These are phyloP conservation scores for Ophiosphaerella herpotricha DNA, from an alignment of 2,329 filamentous ascomycete species.

Conservation along the genomic window DNA sequence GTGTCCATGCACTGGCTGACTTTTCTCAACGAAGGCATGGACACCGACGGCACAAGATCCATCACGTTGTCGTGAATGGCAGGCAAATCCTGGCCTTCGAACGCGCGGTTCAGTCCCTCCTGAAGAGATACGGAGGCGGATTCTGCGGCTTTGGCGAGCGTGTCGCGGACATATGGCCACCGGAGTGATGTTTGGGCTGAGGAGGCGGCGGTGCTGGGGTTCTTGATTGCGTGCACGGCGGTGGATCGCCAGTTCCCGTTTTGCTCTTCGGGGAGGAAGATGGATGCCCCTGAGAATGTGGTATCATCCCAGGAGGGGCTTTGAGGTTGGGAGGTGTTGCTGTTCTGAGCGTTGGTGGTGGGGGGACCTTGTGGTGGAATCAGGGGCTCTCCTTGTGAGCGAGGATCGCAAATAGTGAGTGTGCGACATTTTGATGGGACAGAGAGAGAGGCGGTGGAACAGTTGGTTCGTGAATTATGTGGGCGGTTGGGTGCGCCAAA, in stretches of 20 bases:
- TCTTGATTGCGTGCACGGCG: background rate
- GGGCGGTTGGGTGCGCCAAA: too few species aligned
- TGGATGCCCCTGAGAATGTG: too few species aligned
- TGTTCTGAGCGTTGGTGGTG: too few species aligned
- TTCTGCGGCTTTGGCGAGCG: background rate
- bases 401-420: too few species aligned
- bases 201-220: background rate
- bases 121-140: background rate
- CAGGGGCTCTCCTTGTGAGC: too few species aligned
- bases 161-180: background rate
- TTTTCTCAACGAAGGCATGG: slow-evolving; percentile 5
- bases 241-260: slow-evolving; percentile 1
- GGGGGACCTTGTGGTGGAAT: too few species aligned
- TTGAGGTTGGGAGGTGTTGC: too few species aligned
- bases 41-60: slow-evolving; percentile 6
- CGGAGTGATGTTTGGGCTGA: background rate
- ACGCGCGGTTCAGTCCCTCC: slow-evolving; percentile 12
- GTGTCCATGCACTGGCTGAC: slow-evolving; percentile 4
- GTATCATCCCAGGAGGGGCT: too few species aligned
- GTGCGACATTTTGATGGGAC: too few species aligned
- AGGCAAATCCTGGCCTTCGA: slow-evolving; percentile 17
- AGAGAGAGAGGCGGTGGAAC: too few species aligned
- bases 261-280: too few species aligned
- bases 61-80: slow-evolving; percentile 12
- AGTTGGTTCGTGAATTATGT: too few species aligned